Conservation (phyloP, 2,329 filamentous ascomycete species). For the Cadophora sp. region DNA sequence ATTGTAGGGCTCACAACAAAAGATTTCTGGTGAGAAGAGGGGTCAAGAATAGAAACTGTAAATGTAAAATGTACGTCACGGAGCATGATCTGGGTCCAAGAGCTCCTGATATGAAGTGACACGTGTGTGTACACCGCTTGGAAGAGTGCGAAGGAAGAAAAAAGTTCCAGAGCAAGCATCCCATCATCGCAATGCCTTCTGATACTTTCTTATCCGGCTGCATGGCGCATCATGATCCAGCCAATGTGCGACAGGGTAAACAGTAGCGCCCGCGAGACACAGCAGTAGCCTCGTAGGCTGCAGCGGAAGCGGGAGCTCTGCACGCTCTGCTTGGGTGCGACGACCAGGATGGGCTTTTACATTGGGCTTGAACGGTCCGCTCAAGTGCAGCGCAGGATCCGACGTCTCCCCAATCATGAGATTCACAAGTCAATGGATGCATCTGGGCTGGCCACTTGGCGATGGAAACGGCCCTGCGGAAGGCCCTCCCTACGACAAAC, state of each 20-base stretch:
- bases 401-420: conserved; percentile 13
- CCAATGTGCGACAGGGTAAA: conserved; percentile 6
- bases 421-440: neutral
- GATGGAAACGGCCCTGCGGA: conserved; percentile 2
- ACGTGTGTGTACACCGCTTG: conserved; percentile 34
- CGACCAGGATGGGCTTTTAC: conserved; percentile 4
- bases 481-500: neutral
- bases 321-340: neutral
- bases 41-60: conserved; percentile 16
- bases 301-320: conserved; percentile 12
- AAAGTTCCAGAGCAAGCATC: neutral
- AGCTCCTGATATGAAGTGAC: conserved; percentile 29
- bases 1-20: conserved; percentile 15
- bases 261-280: neutral
- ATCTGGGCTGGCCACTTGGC: conserved; percentile 7
- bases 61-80: conserved; percentile 30
- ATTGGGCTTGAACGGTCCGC: conserved; percentile 19
- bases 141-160: conserved; percentile 13
- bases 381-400: conserved; percentile 2
- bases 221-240: neutral
- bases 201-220: conserved; percentile 9
- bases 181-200: neutral
- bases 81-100: conserved; percentile 16
- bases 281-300: neutral
- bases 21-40: neutral